Evolutionary conservation across 768 basidiomycete genomes (phyloP).

Genomic region (Tephrocybe rancida): DNA sequence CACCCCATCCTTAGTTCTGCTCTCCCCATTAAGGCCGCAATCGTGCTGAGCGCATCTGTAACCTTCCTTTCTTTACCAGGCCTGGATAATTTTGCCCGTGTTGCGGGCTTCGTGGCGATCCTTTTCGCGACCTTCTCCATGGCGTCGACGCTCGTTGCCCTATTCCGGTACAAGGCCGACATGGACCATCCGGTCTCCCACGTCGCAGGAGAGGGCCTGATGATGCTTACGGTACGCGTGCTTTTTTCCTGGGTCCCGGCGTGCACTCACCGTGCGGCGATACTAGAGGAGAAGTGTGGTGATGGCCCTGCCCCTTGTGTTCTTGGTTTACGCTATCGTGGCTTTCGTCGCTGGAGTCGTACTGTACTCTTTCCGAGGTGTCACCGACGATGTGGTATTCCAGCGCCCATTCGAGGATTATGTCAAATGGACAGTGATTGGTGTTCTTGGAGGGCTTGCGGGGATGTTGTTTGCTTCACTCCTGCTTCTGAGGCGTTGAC

Average conservation of each 20-base stretch:
- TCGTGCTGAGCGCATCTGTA: conserved; percentile 79
- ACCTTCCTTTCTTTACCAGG: conserved; percentile 82
- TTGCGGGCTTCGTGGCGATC: conserved; percentile 68
- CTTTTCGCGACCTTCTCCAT: conserved; percentile 72
- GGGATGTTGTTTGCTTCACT: conserved; percentile 61
- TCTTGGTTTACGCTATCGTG: conserved; percentile 70
- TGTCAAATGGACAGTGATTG: conserved; percentile 64
- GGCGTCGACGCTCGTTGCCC: conserved; percentile 65
- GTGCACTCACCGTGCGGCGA: background rate
- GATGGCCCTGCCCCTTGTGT: conserved; percentile 73
- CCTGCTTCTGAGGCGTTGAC: conserved; percentile 33
- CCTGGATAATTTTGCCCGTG: conserved; percentile 62
- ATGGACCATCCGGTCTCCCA: conserved; percentile 51
- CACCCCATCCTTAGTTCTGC: conserved; percentile 14
- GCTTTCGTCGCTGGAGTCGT: conserved; percentile 69
- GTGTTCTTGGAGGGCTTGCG: conserved; percentile 62
- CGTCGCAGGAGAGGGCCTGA: conserved; percentile 60
- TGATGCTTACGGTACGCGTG: conserved; percentile 44
- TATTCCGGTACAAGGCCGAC: conserved; percentile 72
- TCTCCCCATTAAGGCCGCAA: conserved; percentile 60
- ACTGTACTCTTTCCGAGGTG: conserved; percentile 64
- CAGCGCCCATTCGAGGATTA: conserved; percentile 56
- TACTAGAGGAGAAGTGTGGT: conserved; percentile 64
- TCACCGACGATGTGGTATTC: conserved; percentile 34
- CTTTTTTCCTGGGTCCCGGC: background rate